Percentiles rank a stretch among this genome's conserved stretches.
Evolutionary conservation across 805 yeast species (phyloP).

Genomic region (Candida coleopterorum): DNA sequence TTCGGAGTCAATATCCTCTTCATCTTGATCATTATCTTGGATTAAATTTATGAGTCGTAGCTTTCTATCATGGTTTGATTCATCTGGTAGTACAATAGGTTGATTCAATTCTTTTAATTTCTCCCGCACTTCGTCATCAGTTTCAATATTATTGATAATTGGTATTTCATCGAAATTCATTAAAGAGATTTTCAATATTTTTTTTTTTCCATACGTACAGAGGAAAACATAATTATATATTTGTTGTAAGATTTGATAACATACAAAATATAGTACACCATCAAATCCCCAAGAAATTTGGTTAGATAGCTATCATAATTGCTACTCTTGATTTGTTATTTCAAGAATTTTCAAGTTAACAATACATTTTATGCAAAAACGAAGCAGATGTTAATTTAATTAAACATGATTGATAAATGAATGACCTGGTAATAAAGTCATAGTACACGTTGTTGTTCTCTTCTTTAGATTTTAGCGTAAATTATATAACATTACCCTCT

Average conservation of each 20-base stretch:
- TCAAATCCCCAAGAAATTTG: constrained; percentile 38
- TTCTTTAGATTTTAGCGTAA: too few relatives aligned
- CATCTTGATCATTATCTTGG: constrained; percentile 15
- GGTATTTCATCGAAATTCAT: constrained; percentile 11
- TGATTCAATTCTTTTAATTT: constrained; percentile 47
- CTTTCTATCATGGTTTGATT: constrained; percentile 57
- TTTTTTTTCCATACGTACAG: constrained; percentile 34
- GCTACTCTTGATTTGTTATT: too few relatives aligned
- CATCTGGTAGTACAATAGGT: constrained; percentile 55
- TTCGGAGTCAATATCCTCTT: constrained; percentile 43
- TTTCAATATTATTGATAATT: constrained; percentile 7
- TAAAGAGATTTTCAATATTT: constrained; percentile 28
- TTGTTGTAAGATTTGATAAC: constrained; percentile 42
- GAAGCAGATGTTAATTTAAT: constrained; percentile 57
- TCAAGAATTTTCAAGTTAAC: too few relatives aligned
- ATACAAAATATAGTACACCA: constrained; percentile 60
- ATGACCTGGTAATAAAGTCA: too few relatives aligned
- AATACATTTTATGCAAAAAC: constrained; percentile 44
- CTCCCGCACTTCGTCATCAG: constrained; percentile 57
- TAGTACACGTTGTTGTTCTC: too few relatives aligned
- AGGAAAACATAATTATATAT: too few relatives aligned
- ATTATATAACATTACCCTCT: constrained; percentile 59
- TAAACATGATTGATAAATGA: constrained; percentile 56
- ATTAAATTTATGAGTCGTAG: constrained; percentile 38
- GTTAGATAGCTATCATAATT: too few relatives aligned